Evolutionary conservation across 306 rosid genomes (phyloP), one percentile per base, ranked within the genome.

Genomic region (Argentina anserina): DNA sequence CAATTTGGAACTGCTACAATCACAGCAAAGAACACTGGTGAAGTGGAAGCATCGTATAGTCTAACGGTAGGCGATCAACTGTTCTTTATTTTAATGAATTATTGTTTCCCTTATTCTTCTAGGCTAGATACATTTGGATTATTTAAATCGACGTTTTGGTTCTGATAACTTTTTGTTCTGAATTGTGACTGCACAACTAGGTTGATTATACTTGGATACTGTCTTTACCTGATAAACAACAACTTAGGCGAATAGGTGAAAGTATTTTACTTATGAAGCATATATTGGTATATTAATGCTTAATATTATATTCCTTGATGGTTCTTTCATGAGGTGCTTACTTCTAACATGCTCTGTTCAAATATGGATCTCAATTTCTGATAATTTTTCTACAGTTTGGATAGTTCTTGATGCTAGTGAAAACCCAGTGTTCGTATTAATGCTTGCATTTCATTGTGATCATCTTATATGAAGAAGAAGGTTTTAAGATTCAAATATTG

Each of bases 11-110:
- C 88, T 67, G 98, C 96, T 43, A 85, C 90, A 50, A 63, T 93
- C 74, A 77, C 92, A 23, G 79, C 97, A 15, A 89, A 87, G 76
- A 93, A 93, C 79, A 93, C 85, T 56, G 97, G 97, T 81, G 97
- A 89, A 82, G 80, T 93, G 76, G 98, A 91, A 89, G 98, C 97
- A 70, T 93, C 98, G 40, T 93, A 93, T 85, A 80, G 97, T 76
- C 88, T 93, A 76, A 93, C 98, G 96, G 97, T 90, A 90, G 7
- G 13, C 67, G 34, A 20, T 15, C 17, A 6, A 61, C 71, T 49
- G 3, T 50, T 33, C 43, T 33, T 20, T 28, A n/a, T 2, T 63
- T 31, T 39, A 20, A 28, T 36, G 49, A 9, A 45, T 60, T 58
- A 14, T 14, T 10, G 17, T 17, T 60, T 3, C 10, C 45, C 29